phyloP scores from a whole-genome alignment of 2,329 filamentous ascomycete species.

The Botryotinia globosa region DNA sequence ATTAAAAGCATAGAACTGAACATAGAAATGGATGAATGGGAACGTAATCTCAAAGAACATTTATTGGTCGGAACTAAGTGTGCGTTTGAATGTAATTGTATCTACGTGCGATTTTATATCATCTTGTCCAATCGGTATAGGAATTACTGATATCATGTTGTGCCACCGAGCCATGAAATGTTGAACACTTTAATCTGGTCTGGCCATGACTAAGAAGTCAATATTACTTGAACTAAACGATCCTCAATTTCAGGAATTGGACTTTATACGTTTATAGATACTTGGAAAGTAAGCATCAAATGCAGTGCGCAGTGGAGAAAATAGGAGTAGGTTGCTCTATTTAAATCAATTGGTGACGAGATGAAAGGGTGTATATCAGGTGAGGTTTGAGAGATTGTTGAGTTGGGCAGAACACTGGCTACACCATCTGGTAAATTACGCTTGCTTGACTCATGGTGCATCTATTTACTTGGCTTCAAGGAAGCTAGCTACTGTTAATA shows the following conservation, averaged over 20 bases:
- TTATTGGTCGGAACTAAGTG: background rate
- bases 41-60: background rate
- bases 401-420: background rate
- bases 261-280: background rate
- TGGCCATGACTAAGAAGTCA: background rate
- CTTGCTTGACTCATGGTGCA: too few relatives aligned
- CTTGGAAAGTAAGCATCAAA: background rate
- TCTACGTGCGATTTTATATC: background rate
- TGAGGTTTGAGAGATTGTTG: background rate
- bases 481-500: background rate
- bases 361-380: background rate
- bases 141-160: background rate
- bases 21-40: background rate
- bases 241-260: background rate
- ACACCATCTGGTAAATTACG: background rate
- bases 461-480: background rate
- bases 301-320: background rate
- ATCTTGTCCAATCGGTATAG: background rate
- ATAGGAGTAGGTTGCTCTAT: background rate
- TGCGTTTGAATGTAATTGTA: background rate
- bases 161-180: background rate
- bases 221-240: background rate
- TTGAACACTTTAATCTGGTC: background rate
- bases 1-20: slow-evolving; percentile 3
- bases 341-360: background rate